Base-by-base conservation (phyloP, 2,329 filamentous ascomycete species). In the Cladorrhinum sp. region DNA sequence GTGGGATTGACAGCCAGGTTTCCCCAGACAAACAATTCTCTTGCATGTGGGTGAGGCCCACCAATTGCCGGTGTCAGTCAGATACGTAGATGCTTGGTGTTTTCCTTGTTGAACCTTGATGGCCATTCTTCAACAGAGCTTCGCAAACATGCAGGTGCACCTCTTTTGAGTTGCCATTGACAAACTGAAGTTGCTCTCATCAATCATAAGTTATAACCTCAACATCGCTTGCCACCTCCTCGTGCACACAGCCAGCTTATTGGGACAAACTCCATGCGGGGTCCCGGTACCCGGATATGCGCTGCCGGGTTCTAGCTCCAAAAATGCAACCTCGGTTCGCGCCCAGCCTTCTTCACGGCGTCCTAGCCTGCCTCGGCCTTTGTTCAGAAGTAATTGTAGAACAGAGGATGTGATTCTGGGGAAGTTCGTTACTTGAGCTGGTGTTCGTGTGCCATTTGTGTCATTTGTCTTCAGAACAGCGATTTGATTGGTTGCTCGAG, bases 311-410 rank as follows among this genome's bases (percentile, higher is more conserved):
- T 48, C 60, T 50, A 59, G 57, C 58, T 60, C 54, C 60, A 64
- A 18, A 45, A 45, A 45, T 58, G 57, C 56, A 65, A 60, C 64
- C 64, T 66, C 63, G 63, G 63, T 63, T 66, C 64, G 59, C 25
- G n/a, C 51, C 23, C 50, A 20, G 52, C 16, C 18, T 27, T 18
- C 48, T 51, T 16, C 57, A 16, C 10, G 45, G 50, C 9, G 4
- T 13, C 9, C 53, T 41, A 29, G 54, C 59, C 48, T 62, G 41
- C 62, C 62, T 64, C 62, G 62, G 60, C 50, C 62, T 60, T 50
- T 48, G 55, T 41, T 27, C 22, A 18, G 13, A 13, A 13, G 27
- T 24, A 4, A 32, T 55, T 59, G 32, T 50, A 55, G 41, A 29
- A 50, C 58, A 22, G 41, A 45, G 16, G 41, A 45, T 45, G 41